A percentile compares a stretch with the other conserved stretches of the same genome.
These are phyloP conservation scores for Oryza glumipatula DNA, from an alignment of 176 grass and related monocot genomes.

Conservation along the genomic window DNA sequence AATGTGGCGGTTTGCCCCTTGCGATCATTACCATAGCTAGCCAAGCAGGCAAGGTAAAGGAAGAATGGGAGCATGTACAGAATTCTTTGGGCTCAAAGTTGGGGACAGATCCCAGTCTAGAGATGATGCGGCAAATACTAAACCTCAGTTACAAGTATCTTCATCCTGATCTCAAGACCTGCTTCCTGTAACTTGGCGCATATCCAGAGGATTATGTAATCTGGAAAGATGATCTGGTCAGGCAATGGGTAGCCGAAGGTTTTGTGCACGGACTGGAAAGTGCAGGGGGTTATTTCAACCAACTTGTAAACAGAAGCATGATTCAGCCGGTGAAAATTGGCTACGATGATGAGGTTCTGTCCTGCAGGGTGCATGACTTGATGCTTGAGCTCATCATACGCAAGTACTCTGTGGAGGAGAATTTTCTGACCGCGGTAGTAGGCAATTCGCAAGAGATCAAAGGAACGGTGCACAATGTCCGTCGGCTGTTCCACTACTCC, in stretches of 20 bases:
- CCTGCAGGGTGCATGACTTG: neutral
- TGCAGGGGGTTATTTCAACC: slow-evolving; percentile 9
- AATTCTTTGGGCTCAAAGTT: neutral
- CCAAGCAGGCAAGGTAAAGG: neutral
- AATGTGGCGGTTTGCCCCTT: slow-evolving; percentile 7
- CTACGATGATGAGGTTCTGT: neutral
- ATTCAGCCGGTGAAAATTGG: neutral
- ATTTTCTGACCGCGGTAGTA: neutral
- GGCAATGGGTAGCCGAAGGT: slow-evolving; percentile 23
- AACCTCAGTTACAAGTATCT: slow-evolving; percentile 2
- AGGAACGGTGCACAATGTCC: neutral
- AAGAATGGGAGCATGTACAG: neutral
- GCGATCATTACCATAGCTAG: slow-evolving; percentile 14
- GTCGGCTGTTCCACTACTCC: neutral
- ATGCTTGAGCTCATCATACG: slow-evolving; percentile 14
- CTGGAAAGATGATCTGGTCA: slow-evolving; percentile 1
- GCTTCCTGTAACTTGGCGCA: neutral
- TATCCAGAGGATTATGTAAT: slow-evolving; percentile 14
- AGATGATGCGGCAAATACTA: too few relatives aligned
- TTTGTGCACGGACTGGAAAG: neutral
- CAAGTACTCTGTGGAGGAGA: slow-evolving; percentile 7
- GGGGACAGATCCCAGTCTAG: too few relatives aligned
- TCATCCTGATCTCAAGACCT: neutral
- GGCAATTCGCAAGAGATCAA: neutral
- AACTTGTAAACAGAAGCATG: slow-evolving; percentile 32